Percentiles rank a stretch among this genome's conserved stretches.
These are phyloP conservation scores for Cyclotella baltica DNA, from an alignment of 108 stramenopile genomes.

Conservation along the genomic window DNA sequence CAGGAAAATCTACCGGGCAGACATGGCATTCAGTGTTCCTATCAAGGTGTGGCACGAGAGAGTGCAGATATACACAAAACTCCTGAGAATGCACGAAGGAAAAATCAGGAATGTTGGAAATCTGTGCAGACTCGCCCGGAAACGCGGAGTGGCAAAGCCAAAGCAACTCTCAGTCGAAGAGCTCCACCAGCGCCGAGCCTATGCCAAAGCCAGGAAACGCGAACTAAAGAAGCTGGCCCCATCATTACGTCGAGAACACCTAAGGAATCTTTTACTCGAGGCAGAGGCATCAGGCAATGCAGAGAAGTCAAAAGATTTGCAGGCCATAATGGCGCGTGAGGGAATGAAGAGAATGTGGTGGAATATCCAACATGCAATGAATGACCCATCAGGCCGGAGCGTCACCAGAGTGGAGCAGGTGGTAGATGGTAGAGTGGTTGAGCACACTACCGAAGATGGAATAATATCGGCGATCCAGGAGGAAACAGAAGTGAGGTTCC, in stretches of 20 bases:
- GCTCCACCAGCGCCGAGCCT: neutral
- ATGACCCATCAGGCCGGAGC: neutral
- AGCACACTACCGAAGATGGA: neutral
- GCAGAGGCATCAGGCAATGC: neutral
- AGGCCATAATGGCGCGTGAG: neutral
- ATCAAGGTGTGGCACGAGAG: neutral
- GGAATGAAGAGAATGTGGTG: neutral
- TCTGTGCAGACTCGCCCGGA: neutral
- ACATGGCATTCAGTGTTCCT: neutral
- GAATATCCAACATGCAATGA: neutral
- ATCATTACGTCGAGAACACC: neutral
- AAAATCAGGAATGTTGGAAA: neutral
- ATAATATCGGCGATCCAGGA: neutral
- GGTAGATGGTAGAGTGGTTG: neutral
- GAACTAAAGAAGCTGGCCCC: neutral
- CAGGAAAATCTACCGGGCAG: neutral
- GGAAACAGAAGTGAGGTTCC: neutral
- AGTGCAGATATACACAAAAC: neutral
- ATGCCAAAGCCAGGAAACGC: neutral
- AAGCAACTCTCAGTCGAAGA: neutral
- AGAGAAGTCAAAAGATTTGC: neutral
- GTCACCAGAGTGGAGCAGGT: neutral
- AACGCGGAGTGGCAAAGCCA: neutral
- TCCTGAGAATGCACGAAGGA: neutral
- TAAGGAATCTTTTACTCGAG: neutral